phyloP scores from a whole-genome alignment of 176 grass and related monocot species.

The Cenchrus purpureus region DNA sequence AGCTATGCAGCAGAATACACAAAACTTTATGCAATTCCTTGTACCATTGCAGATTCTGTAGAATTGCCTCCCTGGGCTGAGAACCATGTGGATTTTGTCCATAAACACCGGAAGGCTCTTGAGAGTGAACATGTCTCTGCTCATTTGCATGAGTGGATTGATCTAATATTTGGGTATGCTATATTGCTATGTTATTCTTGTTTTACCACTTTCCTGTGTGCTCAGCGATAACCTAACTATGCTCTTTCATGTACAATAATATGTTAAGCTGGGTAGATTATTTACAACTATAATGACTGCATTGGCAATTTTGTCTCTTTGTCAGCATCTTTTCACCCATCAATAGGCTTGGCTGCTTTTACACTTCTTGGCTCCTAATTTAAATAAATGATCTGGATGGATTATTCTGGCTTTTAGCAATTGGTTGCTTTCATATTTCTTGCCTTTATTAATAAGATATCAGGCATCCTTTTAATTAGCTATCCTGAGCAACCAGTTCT shows the following conservation, averaged over 20 bases:
- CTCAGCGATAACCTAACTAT: background rate
- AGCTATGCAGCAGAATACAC: constrained; percentile 23
- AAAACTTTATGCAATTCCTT: constrained; percentile 16
- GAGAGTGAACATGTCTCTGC: constrained; percentile 94
- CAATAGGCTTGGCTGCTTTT: constrained; percentile 10
- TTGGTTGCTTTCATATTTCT: background rate
- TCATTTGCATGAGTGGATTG: constrained; percentile 98
- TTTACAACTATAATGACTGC: background rate
- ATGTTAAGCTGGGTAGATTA: background rate
- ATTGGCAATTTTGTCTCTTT: background rate
- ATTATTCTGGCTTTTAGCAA: constrained; percentile 4
- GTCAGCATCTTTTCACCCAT: constrained; percentile 2
- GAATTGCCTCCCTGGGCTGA: constrained; percentile 95
- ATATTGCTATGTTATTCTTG: background rate
- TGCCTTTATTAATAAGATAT: constrained; percentile 13
- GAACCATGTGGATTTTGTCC: constrained; percentile 94
- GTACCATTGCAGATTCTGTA: constrained; percentile 74
- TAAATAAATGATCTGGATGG: constrained; percentile 6
- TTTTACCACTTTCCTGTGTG: constrained; percentile 19
- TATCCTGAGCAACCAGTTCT: constrained; percentile 24
- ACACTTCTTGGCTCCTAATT: constrained; percentile 28
- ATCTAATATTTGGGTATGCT: constrained; percentile 92
- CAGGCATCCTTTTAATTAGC: constrained; percentile 8
- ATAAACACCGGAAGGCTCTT: constrained; percentile 96
- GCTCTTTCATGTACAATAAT: constrained; percentile 1